Evolutionary conservation across 352 stramenopile species (phyloP), one percentile per base, ranked within the genome.

Genomic region (Phytophthora hybrid): DNA sequence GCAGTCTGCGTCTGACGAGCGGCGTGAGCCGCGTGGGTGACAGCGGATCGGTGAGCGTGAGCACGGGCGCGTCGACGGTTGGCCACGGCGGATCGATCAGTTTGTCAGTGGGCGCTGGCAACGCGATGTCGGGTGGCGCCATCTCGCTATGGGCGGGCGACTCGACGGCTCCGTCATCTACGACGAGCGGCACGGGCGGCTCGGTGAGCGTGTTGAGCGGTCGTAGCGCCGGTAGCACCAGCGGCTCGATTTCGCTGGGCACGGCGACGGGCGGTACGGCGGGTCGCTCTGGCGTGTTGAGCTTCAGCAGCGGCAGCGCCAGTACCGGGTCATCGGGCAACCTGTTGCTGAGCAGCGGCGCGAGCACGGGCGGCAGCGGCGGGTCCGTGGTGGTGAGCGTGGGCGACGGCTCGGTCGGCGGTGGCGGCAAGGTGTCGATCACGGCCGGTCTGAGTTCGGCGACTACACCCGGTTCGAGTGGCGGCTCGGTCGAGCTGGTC

Each of bases 191-290:
- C 14, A 62, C 55, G 8, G 63, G 64, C 34, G 26, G 19, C 9
- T 54, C n/a, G 11, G 5, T 78, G 59, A 53, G 71, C 37, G 23
- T 78, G 7, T 11, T 41, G 19, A 78, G 60, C 49, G 71, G 71
- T 19, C 37, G 71, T 11, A 63, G 73, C 3, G 67, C 65, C 21
- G 51, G 55, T 3, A 70, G 64, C 47, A 59, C 64, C 1, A 77
- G 69, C 44, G 69, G 69, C 6, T 65, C 39, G 4, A 66, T 77
- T 21, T 49, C 64, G 52, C 34, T 78, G 53, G 39, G 53, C 41
- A 69, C 32, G 26, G 52, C 39, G 10, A 41, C 39, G 8, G 63
- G 52, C 21, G 63, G 65, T 5, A n/a, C 63, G 39, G 26, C 26
- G 37, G 63, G 63, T 56, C 54, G 52, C 1, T 69, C 63, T 37